These are phyloP conservation scores for Penicillium sp. DNA, from an alignment of 2,329 filamentous ascomycete species.

Conservation along the genomic window DNA sequence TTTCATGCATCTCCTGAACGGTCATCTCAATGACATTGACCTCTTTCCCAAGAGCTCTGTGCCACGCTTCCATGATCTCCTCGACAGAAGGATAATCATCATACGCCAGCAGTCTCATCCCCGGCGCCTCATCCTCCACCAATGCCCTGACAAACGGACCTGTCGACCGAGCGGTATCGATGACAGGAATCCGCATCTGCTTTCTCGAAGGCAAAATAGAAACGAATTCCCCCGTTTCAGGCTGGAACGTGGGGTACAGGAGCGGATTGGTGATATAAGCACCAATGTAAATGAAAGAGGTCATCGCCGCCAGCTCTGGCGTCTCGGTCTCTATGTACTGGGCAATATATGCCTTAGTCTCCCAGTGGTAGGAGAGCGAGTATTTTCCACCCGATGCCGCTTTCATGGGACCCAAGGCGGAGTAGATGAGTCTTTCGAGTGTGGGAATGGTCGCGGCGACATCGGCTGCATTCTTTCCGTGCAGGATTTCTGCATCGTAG, in stretches of 20 bases:
- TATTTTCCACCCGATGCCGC: slow-evolving; percentile 48
- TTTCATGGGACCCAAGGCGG: slow-evolving; percentile 50
- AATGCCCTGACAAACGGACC: slow-evolving; percentile 47
- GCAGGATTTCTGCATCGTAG: slow-evolving; percentile 49
- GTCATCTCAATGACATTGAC: slow-evolving; percentile 31
- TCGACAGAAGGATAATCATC: slow-evolving; percentile 38
- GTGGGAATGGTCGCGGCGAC: slow-evolving; percentile 46
- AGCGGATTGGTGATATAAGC: slow-evolving; percentile 34
- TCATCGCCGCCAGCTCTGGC: slow-evolving; percentile 45
- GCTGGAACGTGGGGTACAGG: slow-evolving; percentile 29
- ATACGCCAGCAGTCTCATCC: slow-evolving; percentile 47
- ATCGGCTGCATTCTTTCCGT: slow-evolving; percentile 55
- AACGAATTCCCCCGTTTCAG: slow-evolving; percentile 29
- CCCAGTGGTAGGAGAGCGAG: slow-evolving; percentile 47
- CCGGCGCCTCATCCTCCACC: slow-evolving; percentile 37
- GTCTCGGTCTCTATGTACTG: slow-evolving; percentile 44
- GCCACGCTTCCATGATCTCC: slow-evolving; percentile 38
- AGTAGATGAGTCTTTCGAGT: slow-evolving; percentile 51
- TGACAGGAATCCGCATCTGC: slow-evolving; percentile 38
- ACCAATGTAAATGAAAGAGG: slow-evolving; percentile 36
- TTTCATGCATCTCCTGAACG: slow-evolving; percentile 33
- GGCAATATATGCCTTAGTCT: slow-evolving; percentile 51
- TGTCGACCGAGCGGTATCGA: slow-evolving; percentile 39
- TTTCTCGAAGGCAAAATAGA: slow-evolving; percentile 30
- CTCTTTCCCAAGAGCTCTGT: slow-evolving; percentile 37